Evolutionary conservation across 352 stramenopile species (phyloP).

Genomic region (Phytophthora megakarya): DNA sequence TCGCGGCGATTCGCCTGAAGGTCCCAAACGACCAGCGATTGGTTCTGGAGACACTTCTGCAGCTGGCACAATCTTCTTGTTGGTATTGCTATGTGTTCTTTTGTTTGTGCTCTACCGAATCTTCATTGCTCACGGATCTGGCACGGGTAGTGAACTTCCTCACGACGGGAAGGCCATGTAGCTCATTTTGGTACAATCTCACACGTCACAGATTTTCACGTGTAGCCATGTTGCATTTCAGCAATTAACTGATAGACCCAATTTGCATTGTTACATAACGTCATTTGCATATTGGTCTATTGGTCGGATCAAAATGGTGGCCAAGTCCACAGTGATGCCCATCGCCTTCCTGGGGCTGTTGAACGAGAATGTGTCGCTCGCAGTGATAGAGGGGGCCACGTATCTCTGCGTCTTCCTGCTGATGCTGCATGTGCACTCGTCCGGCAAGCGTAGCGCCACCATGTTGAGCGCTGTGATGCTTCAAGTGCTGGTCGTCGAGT

Average conservation of each 20-base stretch:
- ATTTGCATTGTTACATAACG: conserved; percentile 12
- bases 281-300: conserved; percentile 10
- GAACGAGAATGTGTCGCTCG: conserved; percentile 80
- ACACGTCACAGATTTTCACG: too few relatives aligned
- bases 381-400: conserved; percentile 60
- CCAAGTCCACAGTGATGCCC: conserved; percentile 58
- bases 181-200: too few relatives aligned
- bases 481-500: conserved; percentile 59
- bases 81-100: conserved; percentile 52
- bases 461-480: conserved; percentile 56
- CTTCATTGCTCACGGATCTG: conserved; percentile 23
- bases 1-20: conserved; percentile 29
- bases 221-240: conserved; percentile 25
- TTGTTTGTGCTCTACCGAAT: conserved; percentile 50
- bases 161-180: conserved; percentile 42
- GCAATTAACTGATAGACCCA: conserved; percentile 26
- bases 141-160: conserved; percentile 18
- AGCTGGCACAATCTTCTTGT: conserved; percentile 44
- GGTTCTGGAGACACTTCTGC: conserved; percentile 37
- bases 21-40: conserved; percentile 29
- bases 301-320: conserved; percentile 29
- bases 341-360: conserved; percentile 71
- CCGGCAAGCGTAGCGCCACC: conserved; percentile 73
- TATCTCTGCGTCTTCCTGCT: conserved; percentile 72
- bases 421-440: conserved; percentile 78